phyloP scores from a whole-genome alignment of 2,329 filamentous ascomycete genomes.

The Septoria linicola region DNA sequence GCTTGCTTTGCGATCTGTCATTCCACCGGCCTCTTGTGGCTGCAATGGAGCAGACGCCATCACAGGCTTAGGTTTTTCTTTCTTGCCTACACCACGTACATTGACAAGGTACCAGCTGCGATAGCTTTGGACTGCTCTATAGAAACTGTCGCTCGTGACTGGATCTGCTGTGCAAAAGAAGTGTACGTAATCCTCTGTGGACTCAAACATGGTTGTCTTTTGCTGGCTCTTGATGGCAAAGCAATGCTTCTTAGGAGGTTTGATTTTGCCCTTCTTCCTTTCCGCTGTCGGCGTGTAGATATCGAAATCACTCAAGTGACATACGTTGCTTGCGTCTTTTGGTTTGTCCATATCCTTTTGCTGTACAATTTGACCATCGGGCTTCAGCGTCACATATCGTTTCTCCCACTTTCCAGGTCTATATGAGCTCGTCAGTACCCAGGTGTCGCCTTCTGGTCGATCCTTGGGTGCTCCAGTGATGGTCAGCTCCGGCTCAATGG shows the following conservation, averaged over 20 bases:
- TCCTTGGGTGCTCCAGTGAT: conserved; percentile 62
- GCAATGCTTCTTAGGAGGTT: conserved; percentile 80
- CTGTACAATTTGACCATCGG: conserved; percentile 68
- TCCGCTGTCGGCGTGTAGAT: conserved; percentile 75
- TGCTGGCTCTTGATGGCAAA: conserved; percentile 91
- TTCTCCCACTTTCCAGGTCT: conserved; percentile 86
- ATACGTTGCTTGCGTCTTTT: conserved; percentile 69
- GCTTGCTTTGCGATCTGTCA: conserved; percentile 26
- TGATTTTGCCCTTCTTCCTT: conserved; percentile 68
- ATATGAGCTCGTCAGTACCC: conserved; percentile 77
- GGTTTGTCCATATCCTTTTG: conserved; percentile 68
- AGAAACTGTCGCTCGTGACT: conserved; percentile 65
- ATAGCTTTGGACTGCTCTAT: conserved; percentile 72
- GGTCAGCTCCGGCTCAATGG: conserved; percentile 62
- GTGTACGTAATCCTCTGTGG: conserved; percentile 83
- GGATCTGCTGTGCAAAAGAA: conserved; percentile 83
- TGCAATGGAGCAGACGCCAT: background rate
- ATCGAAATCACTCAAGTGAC: conserved; percentile 88
- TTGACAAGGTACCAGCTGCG: conserved; percentile 88
- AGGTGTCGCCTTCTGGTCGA: conserved; percentile 64
- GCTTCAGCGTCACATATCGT: conserved; percentile 70
- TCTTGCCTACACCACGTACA: conserved; percentile 60
- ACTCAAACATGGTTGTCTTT: conserved; percentile 78
- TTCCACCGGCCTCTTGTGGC: conserved; percentile 36
- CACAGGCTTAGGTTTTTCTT: conserved; percentile 32